Percentiles rank a stretch among this genome's conserved stretches.
Evolutionary conservation across 768 basidiomycete genomes (phyloP).

Genomic region (Phallus indusiatus): DNA sequence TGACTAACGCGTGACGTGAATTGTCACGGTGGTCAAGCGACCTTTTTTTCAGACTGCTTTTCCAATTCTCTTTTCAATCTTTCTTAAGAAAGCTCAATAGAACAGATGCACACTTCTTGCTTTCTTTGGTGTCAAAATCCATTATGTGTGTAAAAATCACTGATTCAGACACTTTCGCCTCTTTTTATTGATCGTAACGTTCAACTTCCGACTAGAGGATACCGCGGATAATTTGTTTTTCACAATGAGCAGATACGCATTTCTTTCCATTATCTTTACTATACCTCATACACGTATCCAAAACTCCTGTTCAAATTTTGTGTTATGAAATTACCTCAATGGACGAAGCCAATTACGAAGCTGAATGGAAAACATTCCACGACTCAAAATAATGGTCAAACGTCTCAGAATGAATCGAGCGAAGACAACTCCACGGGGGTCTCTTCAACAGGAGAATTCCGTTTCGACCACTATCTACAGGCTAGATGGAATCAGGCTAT

Average conservation of each 20-base stretch:
- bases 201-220: background rate
- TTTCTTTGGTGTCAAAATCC: too few relatives aligned
- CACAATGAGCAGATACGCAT: background rate
- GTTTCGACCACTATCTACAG: conserved; percentile 4
- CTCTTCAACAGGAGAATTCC: conserved; percentile 1
- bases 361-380: background rate
- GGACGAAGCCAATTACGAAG: background rate
- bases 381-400: background rate
- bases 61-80: too few relatives aligned
- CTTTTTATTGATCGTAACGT: background rate
- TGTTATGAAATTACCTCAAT: too few relatives aligned
- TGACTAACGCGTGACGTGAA: too few relatives aligned
- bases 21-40: too few relatives aligned
- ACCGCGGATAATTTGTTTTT: background rate
- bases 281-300: too few relatives aligned
- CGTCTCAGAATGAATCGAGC: background rate
- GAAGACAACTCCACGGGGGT: background rate
- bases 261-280: too few relatives aligned
- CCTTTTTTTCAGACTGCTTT: too few relatives aligned
- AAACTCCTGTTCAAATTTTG: background rate
- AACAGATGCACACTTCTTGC: too few relatives aligned
- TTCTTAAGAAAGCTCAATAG: too few relatives aligned
- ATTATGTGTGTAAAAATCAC: too few relatives aligned
- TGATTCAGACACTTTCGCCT: too few relatives aligned
- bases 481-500: conserved; percentile 3